Evolutionary conservation across 768 basidiomycete genomes (phyloP).

Genomic region (Mycena chlorophos): DNA sequence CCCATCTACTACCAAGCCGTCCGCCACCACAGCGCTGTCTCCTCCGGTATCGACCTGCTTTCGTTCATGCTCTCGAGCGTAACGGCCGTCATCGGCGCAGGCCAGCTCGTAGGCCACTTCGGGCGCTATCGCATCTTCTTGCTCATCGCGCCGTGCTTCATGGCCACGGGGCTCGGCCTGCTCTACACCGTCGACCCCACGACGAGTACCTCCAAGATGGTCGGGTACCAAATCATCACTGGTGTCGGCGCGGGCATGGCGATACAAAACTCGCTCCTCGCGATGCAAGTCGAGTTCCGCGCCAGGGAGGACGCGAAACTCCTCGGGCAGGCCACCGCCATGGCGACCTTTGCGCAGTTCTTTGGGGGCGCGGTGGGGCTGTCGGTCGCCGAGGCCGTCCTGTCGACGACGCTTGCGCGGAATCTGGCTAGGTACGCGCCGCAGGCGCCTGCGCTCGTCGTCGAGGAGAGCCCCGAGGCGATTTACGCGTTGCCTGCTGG

Average conservation of each 20-base stretch:
- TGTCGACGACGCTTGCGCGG: slow-evolving; percentile 8
- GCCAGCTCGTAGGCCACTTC: slow-evolving; percentile 4
- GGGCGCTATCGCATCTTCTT: slow-evolving; percentile 18
- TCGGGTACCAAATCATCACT: slow-evolving; percentile 11
- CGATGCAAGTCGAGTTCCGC: slow-evolving; percentile 14
- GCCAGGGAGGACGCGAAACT: neutral
- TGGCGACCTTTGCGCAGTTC: slow-evolving; percentile 17
- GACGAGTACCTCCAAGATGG: neutral
- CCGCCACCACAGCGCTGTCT: neutral
- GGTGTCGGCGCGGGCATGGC: slow-evolving; percentile 4
- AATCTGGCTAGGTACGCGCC: slow-evolving; percentile 16
- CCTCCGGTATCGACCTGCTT: slow-evolving; percentile 5
- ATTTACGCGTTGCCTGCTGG: slow-evolving; percentile 12
- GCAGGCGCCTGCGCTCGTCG: slow-evolving; percentile 8
- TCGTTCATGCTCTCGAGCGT: slow-evolving; percentile 7
- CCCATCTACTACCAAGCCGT: slow-evolving; percentile 5
- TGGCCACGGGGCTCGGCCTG: slow-evolving; percentile 1
- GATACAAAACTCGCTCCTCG: slow-evolving; percentile 9
- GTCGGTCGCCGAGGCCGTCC: slow-evolving; percentile 14
- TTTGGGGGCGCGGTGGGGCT: slow-evolving; percentile 14
- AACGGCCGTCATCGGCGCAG: neutral
- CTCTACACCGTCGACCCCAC: slow-evolving; percentile 4
- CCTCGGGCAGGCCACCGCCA: slow-evolving; percentile 13
- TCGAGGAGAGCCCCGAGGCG: slow-evolving; percentile 15
- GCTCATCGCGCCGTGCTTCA: slow-evolving; percentile 4